phyloP scores from a whole-genome alignment of 2,329 filamentous ascomycete genomes.

The Colletotrichum chrysophilum region DNA sequence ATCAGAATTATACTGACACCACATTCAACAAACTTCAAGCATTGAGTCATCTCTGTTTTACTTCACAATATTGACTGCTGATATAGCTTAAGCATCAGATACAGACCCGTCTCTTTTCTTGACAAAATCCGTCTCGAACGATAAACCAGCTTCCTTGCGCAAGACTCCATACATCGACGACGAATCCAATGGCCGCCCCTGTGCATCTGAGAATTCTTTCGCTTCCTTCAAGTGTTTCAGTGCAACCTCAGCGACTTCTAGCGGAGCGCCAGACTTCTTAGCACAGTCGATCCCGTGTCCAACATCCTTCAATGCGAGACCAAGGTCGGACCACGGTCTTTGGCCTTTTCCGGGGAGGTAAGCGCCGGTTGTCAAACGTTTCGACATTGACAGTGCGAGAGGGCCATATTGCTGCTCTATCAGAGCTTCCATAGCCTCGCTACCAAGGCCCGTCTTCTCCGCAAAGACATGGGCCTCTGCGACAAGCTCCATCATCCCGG shows the following conservation, averaged over 20 bases:
- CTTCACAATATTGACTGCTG: too few species aligned
- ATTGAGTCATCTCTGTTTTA: too few species aligned
- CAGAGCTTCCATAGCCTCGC: slow-evolving; percentile 44
- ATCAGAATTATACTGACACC: too few species aligned
- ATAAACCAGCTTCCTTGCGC: slow-evolving; percentile 44
- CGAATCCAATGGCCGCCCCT: slow-evolving; percentile 47
- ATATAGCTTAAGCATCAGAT: too few species aligned
- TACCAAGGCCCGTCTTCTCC: slow-evolving; percentile 46
- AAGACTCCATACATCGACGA: slow-evolving; percentile 56
- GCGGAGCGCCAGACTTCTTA: slow-evolving; percentile 36
- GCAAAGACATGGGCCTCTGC: slow-evolving; percentile 55
- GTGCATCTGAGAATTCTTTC: slow-evolving; percentile 37
- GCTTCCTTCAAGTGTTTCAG: slow-evolving; percentile 49
- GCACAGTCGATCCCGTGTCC: slow-evolving; percentile 52
- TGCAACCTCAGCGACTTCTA: slow-evolving; percentile 48
- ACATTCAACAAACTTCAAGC: too few species aligned
- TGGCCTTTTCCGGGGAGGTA: slow-evolving; percentile 38
- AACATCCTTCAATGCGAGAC: slow-evolving; percentile 58
- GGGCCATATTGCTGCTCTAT: slow-evolving; percentile 45
- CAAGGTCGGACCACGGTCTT: slow-evolving; percentile 51
- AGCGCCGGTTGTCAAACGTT: slow-evolving; percentile 40
- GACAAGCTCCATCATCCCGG: slow-evolving; percentile 53
- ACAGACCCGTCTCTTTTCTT: slow-evolving; percentile 29
- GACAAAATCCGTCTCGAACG: slow-evolving; percentile 46
- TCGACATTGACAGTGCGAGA: slow-evolving; percentile 40